Conservation (phyloP, 2,329 filamentous ascomycete genomes). For the Nannizziopsis barbatae region DNA sequence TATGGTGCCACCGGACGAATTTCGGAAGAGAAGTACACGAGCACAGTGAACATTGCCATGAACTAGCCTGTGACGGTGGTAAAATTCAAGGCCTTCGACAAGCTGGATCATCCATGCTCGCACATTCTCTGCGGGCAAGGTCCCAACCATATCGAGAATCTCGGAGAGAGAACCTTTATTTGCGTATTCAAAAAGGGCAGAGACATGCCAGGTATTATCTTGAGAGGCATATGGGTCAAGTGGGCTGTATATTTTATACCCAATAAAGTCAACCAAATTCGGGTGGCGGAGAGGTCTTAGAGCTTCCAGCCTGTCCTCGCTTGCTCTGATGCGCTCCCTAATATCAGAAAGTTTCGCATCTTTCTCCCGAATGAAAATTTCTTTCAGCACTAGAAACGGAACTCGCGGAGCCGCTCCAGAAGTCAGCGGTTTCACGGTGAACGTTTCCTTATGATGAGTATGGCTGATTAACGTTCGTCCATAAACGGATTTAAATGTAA, state of each 20-base stretch:
- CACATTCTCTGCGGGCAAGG: slow-evolving; percentile 61
- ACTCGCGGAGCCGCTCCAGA: slow-evolving; percentile 45
- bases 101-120: slow-evolving; percentile 87
- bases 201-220: slow-evolving; percentile 55
- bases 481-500: slow-evolving; percentile 60
- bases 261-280: slow-evolving; percentile 67
- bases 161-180: slow-evolving; percentile 75
- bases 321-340: slow-evolving; percentile 62
- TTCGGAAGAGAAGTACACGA: slow-evolving; percentile 68
- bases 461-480: slow-evolving; percentile 56
- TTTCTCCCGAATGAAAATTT: slow-evolving; percentile 49
- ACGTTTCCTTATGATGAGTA: slow-evolving; percentile 52
- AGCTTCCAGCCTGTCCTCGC: slow-evolving; percentile 65
- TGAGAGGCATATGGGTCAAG: slow-evolving; percentile 31
- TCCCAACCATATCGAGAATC: slow-evolving; percentile 65
- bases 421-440: slow-evolving; percentile 60
- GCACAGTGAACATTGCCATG: slow-evolving; percentile 72
- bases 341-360: slow-evolving; percentile 51
- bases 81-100: slow-evolving; percentile 74
- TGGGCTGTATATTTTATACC: slow-evolving; percentile 62
- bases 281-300: slow-evolving; percentile 64
- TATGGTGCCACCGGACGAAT: slow-evolving; percentile 53
- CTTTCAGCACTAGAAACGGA: slow-evolving; percentile 60
- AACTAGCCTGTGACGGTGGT: slow-evolving; percentile 72
- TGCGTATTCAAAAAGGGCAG: slow-evolving; percentile 62